Percentiles rank a stretch among this genome's conserved stretches.
phyloP scores from a whole-genome alignment of 768 basidiomycete species.

The Podaxis sp. region DNA sequence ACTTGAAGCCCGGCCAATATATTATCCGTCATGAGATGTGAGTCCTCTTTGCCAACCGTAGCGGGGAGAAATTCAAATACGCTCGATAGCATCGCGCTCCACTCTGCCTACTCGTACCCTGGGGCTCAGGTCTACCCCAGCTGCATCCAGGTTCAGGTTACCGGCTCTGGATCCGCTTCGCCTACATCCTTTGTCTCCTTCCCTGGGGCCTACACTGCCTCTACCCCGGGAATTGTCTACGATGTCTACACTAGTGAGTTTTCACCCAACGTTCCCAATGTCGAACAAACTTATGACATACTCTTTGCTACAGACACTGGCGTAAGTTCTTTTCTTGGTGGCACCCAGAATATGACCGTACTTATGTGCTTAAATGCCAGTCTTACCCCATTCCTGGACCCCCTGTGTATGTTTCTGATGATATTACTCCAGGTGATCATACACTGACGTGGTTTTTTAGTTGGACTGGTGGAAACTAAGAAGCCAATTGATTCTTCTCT shows the following conservation, averaged over 20 bases:
- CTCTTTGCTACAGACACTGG: slow-evolving; percentile 6
- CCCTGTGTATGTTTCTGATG: slow-evolving; percentile 30
- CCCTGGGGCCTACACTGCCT: slow-evolving; percentile 39
- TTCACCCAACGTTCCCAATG: not conserved
- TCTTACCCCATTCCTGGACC: slow-evolving; percentile 42
- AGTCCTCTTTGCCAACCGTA: slow-evolving; percentile 4
- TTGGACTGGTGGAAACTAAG: slow-evolving; percentile 18
- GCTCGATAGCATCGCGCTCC: slow-evolving; percentile 32
- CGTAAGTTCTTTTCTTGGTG: slow-evolving; percentile 3
- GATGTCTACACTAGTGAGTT: slow-evolving; percentile 33
- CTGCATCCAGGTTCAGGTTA: slow-evolving; percentile 43
- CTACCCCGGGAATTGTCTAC: slow-evolving; percentile 32
- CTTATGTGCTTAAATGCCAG: slow-evolving; percentile 10
- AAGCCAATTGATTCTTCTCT: not conserved
- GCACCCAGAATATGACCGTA: not conserved
- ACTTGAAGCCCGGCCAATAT: slow-evolving; percentile 43
- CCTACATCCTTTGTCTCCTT: slow-evolving; percentile 45
- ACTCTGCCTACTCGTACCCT: slow-evolving; percentile 34
- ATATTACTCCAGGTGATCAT: not conserved
- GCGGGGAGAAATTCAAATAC: not conserved
- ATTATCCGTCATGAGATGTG: slow-evolving; percentile 46
- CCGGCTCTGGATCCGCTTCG: slow-evolving; percentile 40
- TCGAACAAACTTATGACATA: not conserved
- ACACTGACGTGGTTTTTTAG: not conserved
- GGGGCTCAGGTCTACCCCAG: slow-evolving; percentile 42